These are phyloP conservation scores for Verruconis gallopava DNA, from an alignment of 2,329 filamentous ascomycete genomes.

Conservation along the genomic window DNA sequence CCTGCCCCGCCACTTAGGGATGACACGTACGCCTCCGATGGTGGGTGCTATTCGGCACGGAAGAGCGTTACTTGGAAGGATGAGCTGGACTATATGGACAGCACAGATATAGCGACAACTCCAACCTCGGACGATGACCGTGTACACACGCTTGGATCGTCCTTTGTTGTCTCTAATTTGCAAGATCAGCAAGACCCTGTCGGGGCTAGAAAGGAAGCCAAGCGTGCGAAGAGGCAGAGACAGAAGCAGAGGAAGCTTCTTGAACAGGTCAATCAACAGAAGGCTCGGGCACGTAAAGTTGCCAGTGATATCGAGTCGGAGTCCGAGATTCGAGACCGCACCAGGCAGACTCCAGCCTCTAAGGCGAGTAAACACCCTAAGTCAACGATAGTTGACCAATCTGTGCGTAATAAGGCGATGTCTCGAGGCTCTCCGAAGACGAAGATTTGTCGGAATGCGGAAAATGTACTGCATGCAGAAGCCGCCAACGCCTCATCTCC, in stretches of 20 bases:
- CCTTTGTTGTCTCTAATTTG: constrained; percentile 11
- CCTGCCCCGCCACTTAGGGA: constrained; percentile 11
- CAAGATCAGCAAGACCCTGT: constrained; percentile 6
- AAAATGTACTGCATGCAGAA: too few relatives aligned
- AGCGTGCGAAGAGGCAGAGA: constrained; percentile 11
- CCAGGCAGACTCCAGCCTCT: constrained; percentile 21
- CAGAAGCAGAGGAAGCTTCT: constrained; percentile 18
- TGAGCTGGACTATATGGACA: constrained; percentile 12
- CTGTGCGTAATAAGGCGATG: too few relatives aligned
- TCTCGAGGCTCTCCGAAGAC: too few relatives aligned
- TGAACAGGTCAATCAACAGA: constrained; percentile 3
- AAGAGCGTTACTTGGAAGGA: constrained; percentile 17
- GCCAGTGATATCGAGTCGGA: constrained; percentile 23
- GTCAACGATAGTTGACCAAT: too few relatives aligned
- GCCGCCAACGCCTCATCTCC: too few relatives aligned
- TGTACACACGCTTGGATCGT: neutral
- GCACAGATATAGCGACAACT: constrained; percentile 8
- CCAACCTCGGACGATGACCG: constrained; percentile 7
- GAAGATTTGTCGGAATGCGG: too few relatives aligned
- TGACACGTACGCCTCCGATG: constrained; percentile 30
- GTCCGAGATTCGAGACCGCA: constrained; percentile 14
- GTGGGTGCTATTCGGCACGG: constrained; percentile 20
- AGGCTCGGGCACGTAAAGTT: constrained; percentile 13
- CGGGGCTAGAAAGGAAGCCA: constrained; percentile 13
- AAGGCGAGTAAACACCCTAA: constrained; percentile 25